Conservation (phyloP, 2,329 filamentous ascomycete species). For the Acrocalymma vagum region DNA sequence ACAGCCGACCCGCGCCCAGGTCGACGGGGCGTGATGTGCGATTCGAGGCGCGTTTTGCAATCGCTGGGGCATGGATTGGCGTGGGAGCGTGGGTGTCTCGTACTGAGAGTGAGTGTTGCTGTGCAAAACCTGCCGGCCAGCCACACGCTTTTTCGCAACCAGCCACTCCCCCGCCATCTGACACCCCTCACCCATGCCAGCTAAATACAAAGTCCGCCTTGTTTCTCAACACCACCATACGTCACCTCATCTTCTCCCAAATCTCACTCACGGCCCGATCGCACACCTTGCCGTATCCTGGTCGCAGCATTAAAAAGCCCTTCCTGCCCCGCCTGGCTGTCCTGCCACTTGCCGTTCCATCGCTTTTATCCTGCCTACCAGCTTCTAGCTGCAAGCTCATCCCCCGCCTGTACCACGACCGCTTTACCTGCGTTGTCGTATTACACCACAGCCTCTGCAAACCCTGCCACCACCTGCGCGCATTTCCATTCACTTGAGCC, state of each 20-base stretch:
- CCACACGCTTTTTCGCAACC: conserved; percentile 20
- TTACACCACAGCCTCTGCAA: not conserved
- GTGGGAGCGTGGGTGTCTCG: too few relatives aligned
- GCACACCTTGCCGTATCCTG: conserved; percentile 20
- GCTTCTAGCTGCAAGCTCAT: conserved; percentile 6
- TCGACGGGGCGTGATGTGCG: too few relatives aligned
- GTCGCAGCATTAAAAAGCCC: conserved; percentile 24
- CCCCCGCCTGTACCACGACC: not conserved
- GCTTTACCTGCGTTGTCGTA: conserved; percentile 8
- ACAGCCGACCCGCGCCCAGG: too few relatives aligned
- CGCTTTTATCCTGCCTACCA: conserved; percentile 15
- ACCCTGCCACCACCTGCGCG: too few relatives aligned
- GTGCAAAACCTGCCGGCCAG: conserved; percentile 30
- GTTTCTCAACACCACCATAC: conserved; percentile 28
- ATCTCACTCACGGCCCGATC: conserved; percentile 20
- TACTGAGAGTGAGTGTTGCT: too few relatives aligned
- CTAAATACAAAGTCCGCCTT: conserved; percentile 20
- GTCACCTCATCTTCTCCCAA: conserved; percentile 25
- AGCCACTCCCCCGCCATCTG: conserved; percentile 35
- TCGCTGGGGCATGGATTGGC: too few relatives aligned
- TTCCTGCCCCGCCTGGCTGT: conserved; percentile 18
- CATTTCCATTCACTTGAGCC: too few relatives aligned
- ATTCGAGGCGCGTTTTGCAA: too few relatives aligned
- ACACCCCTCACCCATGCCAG: conserved; percentile 10
- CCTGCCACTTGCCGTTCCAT: conserved; percentile 14